These are phyloP conservation scores for Globisporangium alternatum DNA, from an alignment of 352 stramenopile genomes.

Conservation along the genomic window DNA sequence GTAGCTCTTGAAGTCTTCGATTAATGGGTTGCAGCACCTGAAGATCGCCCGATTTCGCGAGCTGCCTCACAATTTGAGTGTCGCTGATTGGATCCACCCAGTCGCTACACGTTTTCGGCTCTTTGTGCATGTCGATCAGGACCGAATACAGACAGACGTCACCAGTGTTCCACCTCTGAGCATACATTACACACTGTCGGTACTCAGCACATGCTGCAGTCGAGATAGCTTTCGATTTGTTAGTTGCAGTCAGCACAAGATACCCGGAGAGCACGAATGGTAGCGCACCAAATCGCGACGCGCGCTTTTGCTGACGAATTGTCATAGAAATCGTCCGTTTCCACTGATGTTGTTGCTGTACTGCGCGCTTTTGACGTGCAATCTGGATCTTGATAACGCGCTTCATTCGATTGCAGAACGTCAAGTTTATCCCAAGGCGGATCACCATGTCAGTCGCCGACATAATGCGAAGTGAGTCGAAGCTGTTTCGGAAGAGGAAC, in stretches of 20 bases:
- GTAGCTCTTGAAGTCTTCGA: too few species aligned
- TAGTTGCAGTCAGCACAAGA: conserved; percentile 7
- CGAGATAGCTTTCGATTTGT: conserved; percentile 9
- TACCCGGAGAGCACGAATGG: conserved; percentile 15
- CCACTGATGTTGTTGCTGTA: too few species aligned
- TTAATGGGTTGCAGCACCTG: too few species aligned
- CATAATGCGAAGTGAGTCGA: conserved; percentile 35
- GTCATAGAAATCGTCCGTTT: too few species aligned
- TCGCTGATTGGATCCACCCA: too few species aligned
- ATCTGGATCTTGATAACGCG: conserved; percentile 29
- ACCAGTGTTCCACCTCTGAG: conserved; percentile 25
- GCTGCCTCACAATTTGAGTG: conserved; percentile 18
- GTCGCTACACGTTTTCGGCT: too few species aligned
- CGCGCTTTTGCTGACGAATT: conserved; percentile 3
- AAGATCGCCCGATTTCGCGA: conserved; percentile 18
- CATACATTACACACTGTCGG: conserved; percentile 27
- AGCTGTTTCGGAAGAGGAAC: conserved; percentile 22
- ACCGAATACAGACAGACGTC: conserved; percentile 32
- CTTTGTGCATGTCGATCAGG: too few species aligned
- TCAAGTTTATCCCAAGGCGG: background rate
- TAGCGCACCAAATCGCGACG: background rate
- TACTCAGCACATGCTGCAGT: conserved; percentile 14
- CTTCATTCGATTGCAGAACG: conserved; percentile 12
- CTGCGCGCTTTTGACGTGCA: background rate
- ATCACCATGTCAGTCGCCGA: conserved; percentile 20